Conservation (phyloP, 352 stramenopile genomes). For the Phytophthora kernoviae region DNA sequence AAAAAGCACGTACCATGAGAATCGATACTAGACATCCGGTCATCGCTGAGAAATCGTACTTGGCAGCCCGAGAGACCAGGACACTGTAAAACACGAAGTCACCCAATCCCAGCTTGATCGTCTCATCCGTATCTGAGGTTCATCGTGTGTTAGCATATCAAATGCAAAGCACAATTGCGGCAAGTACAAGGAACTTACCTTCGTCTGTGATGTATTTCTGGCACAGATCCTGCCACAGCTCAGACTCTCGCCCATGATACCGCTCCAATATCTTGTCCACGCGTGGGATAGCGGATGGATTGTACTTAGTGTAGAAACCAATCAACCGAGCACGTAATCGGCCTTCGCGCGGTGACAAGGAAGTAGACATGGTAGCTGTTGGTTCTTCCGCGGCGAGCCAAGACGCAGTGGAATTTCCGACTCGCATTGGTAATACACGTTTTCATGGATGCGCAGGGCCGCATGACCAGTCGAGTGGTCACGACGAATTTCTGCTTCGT, state of each 20-base stretch:
- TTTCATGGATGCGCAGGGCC: conserved; percentile 29
- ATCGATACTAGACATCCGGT: conserved; percentile 92
- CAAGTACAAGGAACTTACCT: conserved; percentile 7
- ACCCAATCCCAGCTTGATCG: conserved; percentile 95
- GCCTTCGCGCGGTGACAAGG: conserved; percentile 30
- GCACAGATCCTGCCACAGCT: conserved; percentile 81
- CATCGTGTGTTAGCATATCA: conserved; percentile 5
- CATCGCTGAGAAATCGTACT: conserved; percentile 96
- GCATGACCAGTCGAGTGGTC: conserved; percentile 29
- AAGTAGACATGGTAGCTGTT: not conserved
- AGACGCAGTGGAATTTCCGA: conserved; percentile 44
- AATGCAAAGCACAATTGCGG: not conserved
- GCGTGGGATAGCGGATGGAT: conserved; percentile 60
- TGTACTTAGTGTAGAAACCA: conserved; percentile 74
- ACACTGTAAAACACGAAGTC: conserved; percentile 99
- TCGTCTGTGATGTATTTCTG: conserved; percentile 74
- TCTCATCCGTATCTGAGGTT: conserved; percentile 67
- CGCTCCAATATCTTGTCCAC: conserved; percentile 78
- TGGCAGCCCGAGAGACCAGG: conserved; percentile 95
- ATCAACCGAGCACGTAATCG: conserved; percentile 50
- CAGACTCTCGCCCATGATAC: conserved; percentile 72
- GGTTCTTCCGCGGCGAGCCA: conserved; percentile 19
- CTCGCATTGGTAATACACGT: conserved; percentile 79
- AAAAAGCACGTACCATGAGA: conserved; percentile 81
- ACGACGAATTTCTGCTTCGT: conserved; percentile 70